Conservation (phyloP, 495 filamentous ascomycete genomes). For the Astrothelium macrocarpum region DNA sequence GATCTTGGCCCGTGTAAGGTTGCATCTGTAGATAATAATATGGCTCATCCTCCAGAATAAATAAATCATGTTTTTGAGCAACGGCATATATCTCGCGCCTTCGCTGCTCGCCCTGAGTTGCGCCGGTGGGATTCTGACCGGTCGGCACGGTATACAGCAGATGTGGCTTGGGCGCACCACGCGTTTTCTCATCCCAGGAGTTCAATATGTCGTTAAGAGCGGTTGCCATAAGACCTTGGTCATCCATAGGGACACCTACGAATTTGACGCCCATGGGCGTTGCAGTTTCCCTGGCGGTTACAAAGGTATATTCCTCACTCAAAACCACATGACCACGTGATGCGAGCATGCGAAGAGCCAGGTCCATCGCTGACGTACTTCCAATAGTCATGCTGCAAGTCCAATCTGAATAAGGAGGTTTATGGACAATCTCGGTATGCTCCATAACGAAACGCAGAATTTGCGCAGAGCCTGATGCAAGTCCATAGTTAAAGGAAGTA, state of each 20-base stretch:
- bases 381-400: constrained; percentile 63
- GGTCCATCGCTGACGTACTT: constrained; percentile 68
- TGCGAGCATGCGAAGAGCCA: constrained; percentile 66
- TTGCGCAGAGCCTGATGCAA: constrained; percentile 76
- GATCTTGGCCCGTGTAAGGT: constrained; percentile 53
- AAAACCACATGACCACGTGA: constrained; percentile 63
- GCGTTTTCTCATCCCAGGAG: constrained; percentile 51
- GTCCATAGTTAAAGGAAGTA: constrained; percentile 82
- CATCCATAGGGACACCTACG: constrained; percentile 67
- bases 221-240: constrained; percentile 60
- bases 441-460: constrained; percentile 82
- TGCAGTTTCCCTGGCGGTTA: constrained; percentile 72
- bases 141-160: constrained; percentile 75
- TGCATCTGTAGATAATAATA: constrained; percentile 96
- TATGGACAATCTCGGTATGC: constrained; percentile 71
- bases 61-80: constrained; percentile 70
- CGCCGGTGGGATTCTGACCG: constrained; percentile 89
- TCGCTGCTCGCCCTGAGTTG: constrained; percentile 60
- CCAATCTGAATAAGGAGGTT: constrained; percentile 81
- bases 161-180: constrained; percentile 58
- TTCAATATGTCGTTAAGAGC: constrained; percentile 55
- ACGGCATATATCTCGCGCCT: constrained; percentile 64
- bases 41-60: constrained; percentile 92
- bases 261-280: constrained; percentile 65
- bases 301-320: constrained; percentile 80